Evolutionary conservation across 139 green algal species (phyloP), one percentile per base, ranked within the genome.

Genomic region (Closterium sp.): DNA sequence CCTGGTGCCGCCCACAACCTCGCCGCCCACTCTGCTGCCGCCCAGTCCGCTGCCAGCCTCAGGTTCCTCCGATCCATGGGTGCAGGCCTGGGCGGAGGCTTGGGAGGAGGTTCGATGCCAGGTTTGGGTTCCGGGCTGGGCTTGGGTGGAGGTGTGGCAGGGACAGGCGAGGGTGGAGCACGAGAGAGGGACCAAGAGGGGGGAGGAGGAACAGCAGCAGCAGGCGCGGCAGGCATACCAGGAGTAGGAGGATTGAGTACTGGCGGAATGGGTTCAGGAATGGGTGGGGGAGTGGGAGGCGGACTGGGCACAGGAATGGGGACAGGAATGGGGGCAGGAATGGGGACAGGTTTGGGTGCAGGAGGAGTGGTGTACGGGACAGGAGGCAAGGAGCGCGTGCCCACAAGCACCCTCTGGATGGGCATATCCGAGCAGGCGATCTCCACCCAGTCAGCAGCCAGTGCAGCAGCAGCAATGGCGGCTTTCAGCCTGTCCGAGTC

Each of bases 321-420:
- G n/a, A 19, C 55, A 76, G 55, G 55, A 76, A 19, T 28, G 6
- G 36, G 36, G 6, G 36, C 36, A 76, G 55, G 55, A 76, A 1
- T 19, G 12, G 55, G 55, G 25, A 19, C 55, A 66, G 43, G 43
- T n/a, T n/a, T n/a, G n/a, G n/a, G n/a, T n/a, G n/a, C n/a, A 66
- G 43, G 12, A 76, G 55, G 55, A 76, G 55, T 76, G 55, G 55
- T 76, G 12, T 76, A 76, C 55, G 55, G 55, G 25, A 76, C 16
- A 55, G 88, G 88, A 33, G 90, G 81, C 25, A n/a, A 88, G 25
- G 90, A 93, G 33, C 16, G 86, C n/a, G 86, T 92, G 8, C 86
- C 90, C 21, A 93, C 90, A 23, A 93, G 88, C 90, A 93, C 90
- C n/a, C 90, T 93, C 7, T 93, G 90, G 90, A 86, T 93, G 86